A percentile compares a stretch with the other conserved stretches of the same genome.
phyloP scores from a whole-genome alignment of 148 eudicot genomes.

The Vaccinium darrowii region DNA sequence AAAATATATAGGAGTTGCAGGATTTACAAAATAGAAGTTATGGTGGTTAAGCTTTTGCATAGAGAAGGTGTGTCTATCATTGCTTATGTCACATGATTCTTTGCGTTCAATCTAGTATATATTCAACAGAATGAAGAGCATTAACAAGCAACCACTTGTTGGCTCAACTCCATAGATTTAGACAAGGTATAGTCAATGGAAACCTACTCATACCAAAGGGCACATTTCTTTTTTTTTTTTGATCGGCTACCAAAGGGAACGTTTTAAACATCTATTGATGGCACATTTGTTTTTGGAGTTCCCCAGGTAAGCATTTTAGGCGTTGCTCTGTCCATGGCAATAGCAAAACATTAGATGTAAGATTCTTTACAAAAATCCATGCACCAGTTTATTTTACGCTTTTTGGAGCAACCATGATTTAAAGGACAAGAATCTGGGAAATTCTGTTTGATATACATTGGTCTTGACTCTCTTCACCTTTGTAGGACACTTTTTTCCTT shows the following conservation, averaged over 20 bases:
- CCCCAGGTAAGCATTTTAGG: background rate
- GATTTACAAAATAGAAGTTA: background rate
- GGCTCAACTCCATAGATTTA: background rate
- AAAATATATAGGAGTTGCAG: background rate
- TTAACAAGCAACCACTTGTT: background rate
- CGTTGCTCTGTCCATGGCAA: background rate
- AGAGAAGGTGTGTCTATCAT: background rate
- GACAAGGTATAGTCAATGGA: slow-evolving; percentile 7
- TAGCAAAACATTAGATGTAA: background rate
- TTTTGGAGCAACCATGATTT: background rate
- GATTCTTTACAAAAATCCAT: background rate
- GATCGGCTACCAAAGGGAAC: background rate
- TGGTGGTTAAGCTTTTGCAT: background rate
- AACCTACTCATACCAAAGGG: background rate
- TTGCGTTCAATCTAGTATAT: background rate
- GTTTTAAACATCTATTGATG: background rate
- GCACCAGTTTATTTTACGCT: slow-evolving; percentile 1
- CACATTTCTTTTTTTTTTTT: no score
- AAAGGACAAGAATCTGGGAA: background rate
- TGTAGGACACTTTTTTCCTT: background rate
- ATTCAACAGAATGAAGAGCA: background rate
- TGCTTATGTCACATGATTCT: background rate
- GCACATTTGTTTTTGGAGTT: background rate
- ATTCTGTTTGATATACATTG: background rate
- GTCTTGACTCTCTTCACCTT: background rate